Percentiles rank a stretch among this genome's conserved stretches.
phyloP scores from a whole-genome alignment of 192 early-diverging fungal species.

The Coemansia sp. region DNA sequence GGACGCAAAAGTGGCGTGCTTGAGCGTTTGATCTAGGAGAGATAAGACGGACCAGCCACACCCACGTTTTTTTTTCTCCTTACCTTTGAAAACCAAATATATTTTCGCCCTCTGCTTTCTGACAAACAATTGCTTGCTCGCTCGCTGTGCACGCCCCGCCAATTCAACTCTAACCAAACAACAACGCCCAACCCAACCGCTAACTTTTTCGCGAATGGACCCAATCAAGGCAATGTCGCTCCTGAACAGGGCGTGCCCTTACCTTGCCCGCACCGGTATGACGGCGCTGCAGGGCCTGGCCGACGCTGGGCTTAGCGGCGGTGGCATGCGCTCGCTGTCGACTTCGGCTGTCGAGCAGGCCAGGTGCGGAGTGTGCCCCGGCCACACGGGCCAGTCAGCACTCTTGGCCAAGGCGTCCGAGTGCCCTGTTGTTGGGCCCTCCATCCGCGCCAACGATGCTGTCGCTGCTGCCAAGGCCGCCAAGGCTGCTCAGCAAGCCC shows the following conservation, averaged over 20 bases:
- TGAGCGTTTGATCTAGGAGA: neutral
- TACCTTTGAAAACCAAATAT: neutral
- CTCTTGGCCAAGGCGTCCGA: constrained; percentile 53
- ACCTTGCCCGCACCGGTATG: constrained; percentile 48
- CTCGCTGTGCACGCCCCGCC: neutral
- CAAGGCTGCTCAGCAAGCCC: constrained; percentile 4
- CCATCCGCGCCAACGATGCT: constrained; percentile 43
- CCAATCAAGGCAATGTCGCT: constrained; percentile 53
- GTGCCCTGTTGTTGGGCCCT: constrained; percentile 51
- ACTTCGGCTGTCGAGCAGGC: constrained; percentile 46
- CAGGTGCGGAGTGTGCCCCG: constrained; percentile 49
- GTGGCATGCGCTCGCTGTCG: constrained; percentile 28
- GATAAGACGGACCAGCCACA: neutral
- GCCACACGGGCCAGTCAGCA: constrained; percentile 52
- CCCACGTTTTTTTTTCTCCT: neutral
- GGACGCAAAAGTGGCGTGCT: neutral
- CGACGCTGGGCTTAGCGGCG: constrained; percentile 2
- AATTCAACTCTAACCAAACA: constrained; percentile 1
- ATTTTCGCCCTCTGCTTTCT: neutral
- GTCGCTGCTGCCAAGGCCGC: constrained; percentile 7
- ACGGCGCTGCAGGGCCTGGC: constrained; percentile 42
- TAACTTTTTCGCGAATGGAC: constrained; percentile 28
- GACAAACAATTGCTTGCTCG: constrained; percentile 2
- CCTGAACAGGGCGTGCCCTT: constrained; percentile 50
- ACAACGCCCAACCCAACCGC: neutral